Percentiles rank a stretch among this genome's conserved stretches.
phyloP scores from a whole-genome alignment of 192 early-diverging fungal species.

The Coemansia javaensis region DNA sequence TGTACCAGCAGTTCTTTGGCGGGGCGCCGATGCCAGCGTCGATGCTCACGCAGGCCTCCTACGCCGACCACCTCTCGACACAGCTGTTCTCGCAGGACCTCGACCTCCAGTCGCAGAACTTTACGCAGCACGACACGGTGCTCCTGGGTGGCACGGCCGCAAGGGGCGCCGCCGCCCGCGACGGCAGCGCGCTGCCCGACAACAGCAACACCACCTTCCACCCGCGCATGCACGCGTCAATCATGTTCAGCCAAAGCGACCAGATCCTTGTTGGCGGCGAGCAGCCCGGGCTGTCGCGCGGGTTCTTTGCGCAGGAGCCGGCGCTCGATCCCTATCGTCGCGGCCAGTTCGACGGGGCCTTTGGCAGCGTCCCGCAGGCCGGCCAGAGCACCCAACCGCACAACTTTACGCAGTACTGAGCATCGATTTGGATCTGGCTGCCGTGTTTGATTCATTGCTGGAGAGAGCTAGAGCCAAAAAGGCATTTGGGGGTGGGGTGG shows the following conservation, averaged over 20 bases:
- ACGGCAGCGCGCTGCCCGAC: not conserved
- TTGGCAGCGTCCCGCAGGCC: slow-evolving; percentile 12
- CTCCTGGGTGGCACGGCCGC: slow-evolving; percentile 10
- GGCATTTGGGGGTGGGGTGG: too few relatives aligned
- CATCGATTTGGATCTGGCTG: not conserved
- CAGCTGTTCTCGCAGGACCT: slow-evolving; percentile 40
- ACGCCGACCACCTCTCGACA: slow-evolving; percentile 18
- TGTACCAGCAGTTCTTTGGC: slow-evolving; percentile 22
- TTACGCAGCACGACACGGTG: slow-evolving; percentile 43
- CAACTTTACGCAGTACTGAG: slow-evolving; percentile 44
- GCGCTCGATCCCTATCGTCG: slow-evolving; percentile 7
- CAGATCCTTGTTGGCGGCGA: slow-evolving; percentile 21
- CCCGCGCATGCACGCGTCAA: slow-evolving; percentile 44
- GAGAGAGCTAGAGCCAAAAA: not conserved
- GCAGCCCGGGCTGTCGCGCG: not conserved
- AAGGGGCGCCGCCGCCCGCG: not conserved
- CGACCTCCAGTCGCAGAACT: slow-evolving; percentile 30
- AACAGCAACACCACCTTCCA: slow-evolving; percentile 16
- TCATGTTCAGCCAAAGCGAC: slow-evolving; percentile 49
- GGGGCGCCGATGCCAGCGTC: slow-evolving; percentile 8
- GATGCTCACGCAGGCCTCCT: slow-evolving; percentile 29
- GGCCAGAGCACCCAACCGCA: slow-evolving; percentile 26
- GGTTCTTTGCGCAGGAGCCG: slow-evolving; percentile 29
- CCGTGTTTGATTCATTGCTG: too few relatives aligned
- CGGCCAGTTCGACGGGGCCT: not conserved